Evolutionary conservation across 768 basidiomycete genomes (phyloP).

Genomic region (Kwoniella pini): DNA sequence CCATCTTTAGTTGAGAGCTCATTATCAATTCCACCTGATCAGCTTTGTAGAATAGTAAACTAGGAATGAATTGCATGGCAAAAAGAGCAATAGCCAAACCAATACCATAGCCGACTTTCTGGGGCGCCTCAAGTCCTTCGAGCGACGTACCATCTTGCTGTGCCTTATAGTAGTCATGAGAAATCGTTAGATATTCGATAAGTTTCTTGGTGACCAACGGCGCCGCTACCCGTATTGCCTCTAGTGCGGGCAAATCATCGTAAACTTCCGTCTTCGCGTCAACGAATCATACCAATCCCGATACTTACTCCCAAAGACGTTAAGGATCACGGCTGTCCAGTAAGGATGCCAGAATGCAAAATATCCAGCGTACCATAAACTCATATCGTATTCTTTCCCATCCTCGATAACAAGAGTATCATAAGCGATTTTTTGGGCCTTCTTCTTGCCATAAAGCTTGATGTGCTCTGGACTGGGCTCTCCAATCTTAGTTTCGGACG

Average conservation of each 20-base stretch:
- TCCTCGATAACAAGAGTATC: constrained; percentile 33
- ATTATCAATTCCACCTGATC: constrained; percentile 8
- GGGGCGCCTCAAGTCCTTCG: constrained; percentile 47
- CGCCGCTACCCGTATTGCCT: constrained; percentile 19
- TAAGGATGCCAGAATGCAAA: constrained; percentile 16
- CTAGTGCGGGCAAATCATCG: constrained; percentile 1
- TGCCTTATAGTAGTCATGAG: constrained; percentile 51
- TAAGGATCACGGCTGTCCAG: constrained; percentile 22
- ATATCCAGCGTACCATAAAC: constrained; percentile 33
- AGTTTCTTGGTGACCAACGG: constrained; percentile 29
- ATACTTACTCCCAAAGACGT: constrained; percentile 2
- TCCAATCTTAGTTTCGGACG: neutral
- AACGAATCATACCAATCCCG: constrained; percentile 57
- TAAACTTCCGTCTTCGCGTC: neutral
- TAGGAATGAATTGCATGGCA: neutral
- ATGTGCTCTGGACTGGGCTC: constrained; percentile 4
- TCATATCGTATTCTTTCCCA: constrained; percentile 41
- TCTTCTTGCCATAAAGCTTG: constrained; percentile 24
- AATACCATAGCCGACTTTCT: constrained; percentile 64
- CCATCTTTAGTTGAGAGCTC: constrained; percentile 4
- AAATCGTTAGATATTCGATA: constrained; percentile 20
- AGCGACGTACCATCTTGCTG: constrained; percentile 40
- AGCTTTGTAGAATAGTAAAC: neutral
- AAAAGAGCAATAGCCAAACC: constrained; percentile 5
- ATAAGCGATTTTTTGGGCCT: constrained; percentile 30